Evolutionary conservation across 331 rosid species (phyloP).

Genomic region (Erythrophleum ivorense): DNA sequence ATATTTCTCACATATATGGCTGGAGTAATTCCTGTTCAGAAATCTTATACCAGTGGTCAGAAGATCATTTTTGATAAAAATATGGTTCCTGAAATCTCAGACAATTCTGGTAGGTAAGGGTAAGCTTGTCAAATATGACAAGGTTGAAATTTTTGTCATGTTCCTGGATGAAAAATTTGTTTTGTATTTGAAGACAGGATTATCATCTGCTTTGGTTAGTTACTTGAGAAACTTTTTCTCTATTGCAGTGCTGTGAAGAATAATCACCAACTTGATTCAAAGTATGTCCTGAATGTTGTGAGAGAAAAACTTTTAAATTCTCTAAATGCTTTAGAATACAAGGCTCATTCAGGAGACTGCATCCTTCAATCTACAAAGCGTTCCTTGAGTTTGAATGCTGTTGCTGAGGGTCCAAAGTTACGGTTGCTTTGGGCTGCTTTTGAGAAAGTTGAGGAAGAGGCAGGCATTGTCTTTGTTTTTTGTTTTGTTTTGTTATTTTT

Average conservation of each 20-base stretch:
- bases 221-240: constrained; percentile 39
- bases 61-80: constrained; percentile 54
- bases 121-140: constrained; percentile 55
- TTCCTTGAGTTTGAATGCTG: constrained; percentile 84
- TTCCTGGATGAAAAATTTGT: constrained; percentile 21
- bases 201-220: constrained; percentile 34
- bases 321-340: constrained; percentile 65
- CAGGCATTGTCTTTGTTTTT: constrained; percentile 50
- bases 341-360: constrained; percentile 58
- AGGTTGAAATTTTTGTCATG: constrained; percentile 41
- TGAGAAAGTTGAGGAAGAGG: constrained; percentile 86
- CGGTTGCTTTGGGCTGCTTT: constrained; percentile 86
- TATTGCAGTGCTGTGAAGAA: constrained; percentile 62
- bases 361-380: constrained; percentile 53
- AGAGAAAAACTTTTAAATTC: constrained; percentile 65
- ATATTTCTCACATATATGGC: constrained; percentile 86
- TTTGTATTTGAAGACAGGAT: constrained; percentile 23
- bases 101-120: constrained; percentile 98
- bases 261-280: constrained; percentile 52
- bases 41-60: constrained; percentile 49
- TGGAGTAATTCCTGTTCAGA: constrained; percentile 72
- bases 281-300: constrained; percentile 45
- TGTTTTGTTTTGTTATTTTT: too few species aligned
- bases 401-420: constrained; percentile 86
- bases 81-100: constrained; percentile 49